These are phyloP conservation scores for Petunia secreta DNA, from an alignment of 257 asterid genomes.

Conservation along the genomic window DNA sequence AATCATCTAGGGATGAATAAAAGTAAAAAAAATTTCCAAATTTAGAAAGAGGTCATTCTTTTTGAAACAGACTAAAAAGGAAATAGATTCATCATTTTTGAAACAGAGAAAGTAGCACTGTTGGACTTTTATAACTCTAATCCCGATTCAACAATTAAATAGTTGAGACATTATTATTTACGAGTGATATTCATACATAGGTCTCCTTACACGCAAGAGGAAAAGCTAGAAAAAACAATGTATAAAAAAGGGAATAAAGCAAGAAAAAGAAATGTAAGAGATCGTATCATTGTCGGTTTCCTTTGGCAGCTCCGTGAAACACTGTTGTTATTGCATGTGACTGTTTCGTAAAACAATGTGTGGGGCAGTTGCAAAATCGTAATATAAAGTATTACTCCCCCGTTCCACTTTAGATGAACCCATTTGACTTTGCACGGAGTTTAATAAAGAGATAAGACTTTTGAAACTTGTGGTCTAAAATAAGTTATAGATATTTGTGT, in stretches of 20 bases:
- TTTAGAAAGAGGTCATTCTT: too few relatives aligned
- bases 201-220: background rate
- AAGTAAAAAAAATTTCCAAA: too few relatives aligned
- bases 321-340: constrained; percentile 19
- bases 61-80: too few relatives aligned
- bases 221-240: background rate
- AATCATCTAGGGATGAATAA: too few relatives aligned
- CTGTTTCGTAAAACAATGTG: background rate
- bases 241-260: background rate
- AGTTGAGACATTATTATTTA: background rate
- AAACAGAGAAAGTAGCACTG: too few relatives aligned
- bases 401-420: too few relatives aligned
- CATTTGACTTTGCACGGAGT: too few relatives aligned
- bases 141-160: background rate
- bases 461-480: too few relatives aligned
- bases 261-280: background rate
- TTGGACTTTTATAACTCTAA: background rate
- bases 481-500: too few relatives aligned
- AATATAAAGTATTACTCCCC: too few relatives aligned
- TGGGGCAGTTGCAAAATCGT: constrained; percentile 16
- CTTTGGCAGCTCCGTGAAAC: constrained; percentile 9
- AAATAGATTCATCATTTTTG: too few relatives aligned
- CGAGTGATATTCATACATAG: background rate
- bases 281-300: constrained; percentile 11
- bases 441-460: too few relatives aligned